A percentile compares a stretch with the other conserved stretches of the same genome.
These are phyloP conservation scores for Secale cereale DNA, from an alignment of 176 grass and related monocot genomes.

Conservation along the genomic window DNA sequence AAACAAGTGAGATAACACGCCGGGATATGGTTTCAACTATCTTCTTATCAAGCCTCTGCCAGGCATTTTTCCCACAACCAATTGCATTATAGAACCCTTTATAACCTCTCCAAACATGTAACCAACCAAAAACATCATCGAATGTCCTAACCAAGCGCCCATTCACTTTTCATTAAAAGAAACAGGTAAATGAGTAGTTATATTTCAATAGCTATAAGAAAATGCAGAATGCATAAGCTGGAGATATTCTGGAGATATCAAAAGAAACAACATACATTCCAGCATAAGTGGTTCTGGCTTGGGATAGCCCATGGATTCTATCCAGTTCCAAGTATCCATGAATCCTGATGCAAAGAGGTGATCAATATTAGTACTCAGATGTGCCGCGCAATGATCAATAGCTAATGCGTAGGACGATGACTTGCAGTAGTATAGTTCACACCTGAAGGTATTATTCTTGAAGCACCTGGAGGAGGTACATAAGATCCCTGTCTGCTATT, in stretches of 20 bases:
- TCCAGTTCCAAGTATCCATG: neutral
- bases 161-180: slow-evolving; percentile 28
- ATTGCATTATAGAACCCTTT: too few relatives aligned
- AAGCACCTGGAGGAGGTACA: neutral
- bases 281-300: slow-evolving; percentile 22
- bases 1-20: slow-evolving; percentile 28
- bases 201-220: neutral
- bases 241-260: neutral
- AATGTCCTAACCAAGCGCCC: neutral
- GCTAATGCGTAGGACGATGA: too few relatives aligned
- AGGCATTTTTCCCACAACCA: too few relatives aligned
- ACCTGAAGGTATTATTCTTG: slow-evolving; percentile 19
- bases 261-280: neutral
- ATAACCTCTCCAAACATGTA: slow-evolving; percentile 3
- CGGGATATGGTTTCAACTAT: neutral
- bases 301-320: neutral
- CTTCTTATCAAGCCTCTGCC: neutral
- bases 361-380: neutral
- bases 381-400: neutral
- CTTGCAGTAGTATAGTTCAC: slow-evolving; percentile 5
- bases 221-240: neutral
- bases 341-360: neutral
- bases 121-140: slow-evolving; percentile 11
- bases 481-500: neutral
- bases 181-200: slow-evolving; percentile 1